phyloP scores from a whole-genome alignment of 345 rosid genomes.

The Hirschfeldia incana region DNA sequence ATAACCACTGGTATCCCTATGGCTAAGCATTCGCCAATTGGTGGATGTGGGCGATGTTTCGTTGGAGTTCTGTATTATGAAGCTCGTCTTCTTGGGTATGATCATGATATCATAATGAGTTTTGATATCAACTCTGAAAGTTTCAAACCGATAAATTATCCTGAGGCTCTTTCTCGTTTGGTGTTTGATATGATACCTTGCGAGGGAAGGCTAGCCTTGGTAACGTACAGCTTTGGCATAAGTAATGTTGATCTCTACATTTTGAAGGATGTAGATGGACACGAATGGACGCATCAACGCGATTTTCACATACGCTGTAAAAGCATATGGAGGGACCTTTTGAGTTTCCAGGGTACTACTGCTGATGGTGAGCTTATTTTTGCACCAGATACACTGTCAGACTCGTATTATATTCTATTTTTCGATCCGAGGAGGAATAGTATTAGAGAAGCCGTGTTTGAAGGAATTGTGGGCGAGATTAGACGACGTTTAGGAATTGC shows the following conservation, averaged over 20 bases:
- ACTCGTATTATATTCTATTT: neutral
- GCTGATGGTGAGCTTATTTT: conserved; percentile 18
- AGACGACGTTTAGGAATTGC: neutral
- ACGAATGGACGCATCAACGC: neutral
- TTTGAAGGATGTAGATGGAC: neutral
- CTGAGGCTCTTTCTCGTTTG: accelerated
- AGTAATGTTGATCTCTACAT: neutral
- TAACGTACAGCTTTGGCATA: accelerated
- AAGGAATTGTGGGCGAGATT: neutral
- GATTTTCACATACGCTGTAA: neutral
- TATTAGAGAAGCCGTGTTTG: neutral
- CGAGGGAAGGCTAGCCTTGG: conserved; percentile 12
- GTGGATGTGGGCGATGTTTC: neutral
- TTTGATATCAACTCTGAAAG: conserved; percentile 10
- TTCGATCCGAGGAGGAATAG: neutral
- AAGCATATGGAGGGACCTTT: neutral
- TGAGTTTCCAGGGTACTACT: neutral
- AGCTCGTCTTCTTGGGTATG: neutral
- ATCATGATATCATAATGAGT: neutral
- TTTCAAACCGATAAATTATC: neutral
- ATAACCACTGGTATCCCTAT: neutral
- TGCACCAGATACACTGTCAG: neutral
- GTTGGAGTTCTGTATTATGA: neutral
- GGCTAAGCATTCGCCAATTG: neutral
- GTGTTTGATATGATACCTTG: neutral